Conservation (phyloP, 768 basidiomycete species). For the Collybia sp. region DNA sequence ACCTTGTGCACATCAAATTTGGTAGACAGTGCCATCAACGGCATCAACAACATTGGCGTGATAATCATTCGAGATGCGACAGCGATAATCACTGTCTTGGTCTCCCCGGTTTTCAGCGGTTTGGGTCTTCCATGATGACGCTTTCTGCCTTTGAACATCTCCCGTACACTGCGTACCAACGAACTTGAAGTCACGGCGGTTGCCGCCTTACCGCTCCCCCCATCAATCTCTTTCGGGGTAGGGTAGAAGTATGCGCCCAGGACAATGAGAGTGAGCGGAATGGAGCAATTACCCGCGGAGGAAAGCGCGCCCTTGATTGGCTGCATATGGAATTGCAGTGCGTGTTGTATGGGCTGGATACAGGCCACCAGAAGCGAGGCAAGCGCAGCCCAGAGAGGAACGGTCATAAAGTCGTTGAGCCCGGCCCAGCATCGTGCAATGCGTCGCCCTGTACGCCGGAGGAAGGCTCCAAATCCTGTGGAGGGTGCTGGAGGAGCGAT, state of each 20-base stretch:
- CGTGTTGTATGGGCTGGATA: constrained; percentile 67
- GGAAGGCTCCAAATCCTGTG: neutral
- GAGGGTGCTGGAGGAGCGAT: neutral
- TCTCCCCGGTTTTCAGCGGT: constrained; percentile 56
- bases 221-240: constrained; percentile 18
- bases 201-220: neutral
- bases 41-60: constrained; percentile 74
- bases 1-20: constrained; percentile 53
- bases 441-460: constrained; percentile 19
- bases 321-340: constrained; percentile 57
- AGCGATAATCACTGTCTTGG: constrained; percentile 76
- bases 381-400: constrained; percentile 79
- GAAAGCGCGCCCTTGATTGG: constrained; percentile 67
- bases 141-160: constrained; percentile 33
- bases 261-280: constrained; percentile 87
- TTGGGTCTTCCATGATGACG: constrained; percentile 10
- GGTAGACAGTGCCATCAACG: constrained; percentile 64
- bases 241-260: constrained; percentile 89
- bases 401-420: constrained; percentile 79
- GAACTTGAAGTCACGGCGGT: constrained; percentile 12
- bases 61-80: constrained; percentile 86
- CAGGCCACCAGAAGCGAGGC: constrained; percentile 75
- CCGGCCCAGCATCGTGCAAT: constrained; percentile 26
- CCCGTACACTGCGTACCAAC: constrained; percentile 36
- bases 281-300: constrained; percentile 69